These are phyloP conservation scores for Hibiscus mutabilis DNA, from an alignment of 345 rosid species.

Conservation along the genomic window DNA sequence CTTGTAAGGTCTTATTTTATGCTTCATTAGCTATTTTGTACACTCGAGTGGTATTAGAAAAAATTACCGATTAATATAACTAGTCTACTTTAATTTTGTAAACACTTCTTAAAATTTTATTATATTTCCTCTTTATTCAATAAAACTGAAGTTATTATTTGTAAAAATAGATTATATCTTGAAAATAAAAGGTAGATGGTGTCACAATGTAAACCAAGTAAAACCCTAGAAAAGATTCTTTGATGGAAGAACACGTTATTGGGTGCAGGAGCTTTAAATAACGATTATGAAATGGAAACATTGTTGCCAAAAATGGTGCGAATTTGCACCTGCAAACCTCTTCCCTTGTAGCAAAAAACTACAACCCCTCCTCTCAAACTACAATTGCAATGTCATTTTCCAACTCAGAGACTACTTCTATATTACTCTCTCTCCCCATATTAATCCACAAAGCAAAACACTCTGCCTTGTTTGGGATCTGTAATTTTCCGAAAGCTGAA, in stretches of 20 bases:
- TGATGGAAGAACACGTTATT: neutral
- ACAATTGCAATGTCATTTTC: conserved; percentile 33
- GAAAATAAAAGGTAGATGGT: neutral
- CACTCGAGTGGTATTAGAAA: too few relatives aligned
- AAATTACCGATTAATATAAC: too few relatives aligned
- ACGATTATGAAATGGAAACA: conserved; percentile 6
- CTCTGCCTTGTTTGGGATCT: conserved; percentile 50
- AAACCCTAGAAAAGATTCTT: neutral
- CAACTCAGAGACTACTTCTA: conserved; percentile 1
- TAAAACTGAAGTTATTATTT: too few relatives aligned
- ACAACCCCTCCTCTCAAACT: conserved; percentile 28
- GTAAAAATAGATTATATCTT: too few relatives aligned
- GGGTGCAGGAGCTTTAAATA: neutral
- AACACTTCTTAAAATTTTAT: too few relatives aligned
- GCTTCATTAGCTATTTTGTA: too few relatives aligned
- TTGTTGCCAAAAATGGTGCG: conserved; percentile 37
- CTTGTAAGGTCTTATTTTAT: too few relatives aligned
- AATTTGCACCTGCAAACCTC: conserved; percentile 52
- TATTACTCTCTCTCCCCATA: conserved; percentile 8
- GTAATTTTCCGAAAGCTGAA: conserved; percentile 76
- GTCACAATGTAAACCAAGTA: neutral
- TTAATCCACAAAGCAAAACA: conserved; percentile 8
- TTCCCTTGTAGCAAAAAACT: conserved; percentile 35
- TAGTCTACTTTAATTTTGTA: too few relatives aligned
- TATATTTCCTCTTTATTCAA: too few relatives aligned